phyloP scores from a whole-genome alignment of 176 grass and related monocot genomes.

The Rhipidocladum racemiflorum region DNA sequence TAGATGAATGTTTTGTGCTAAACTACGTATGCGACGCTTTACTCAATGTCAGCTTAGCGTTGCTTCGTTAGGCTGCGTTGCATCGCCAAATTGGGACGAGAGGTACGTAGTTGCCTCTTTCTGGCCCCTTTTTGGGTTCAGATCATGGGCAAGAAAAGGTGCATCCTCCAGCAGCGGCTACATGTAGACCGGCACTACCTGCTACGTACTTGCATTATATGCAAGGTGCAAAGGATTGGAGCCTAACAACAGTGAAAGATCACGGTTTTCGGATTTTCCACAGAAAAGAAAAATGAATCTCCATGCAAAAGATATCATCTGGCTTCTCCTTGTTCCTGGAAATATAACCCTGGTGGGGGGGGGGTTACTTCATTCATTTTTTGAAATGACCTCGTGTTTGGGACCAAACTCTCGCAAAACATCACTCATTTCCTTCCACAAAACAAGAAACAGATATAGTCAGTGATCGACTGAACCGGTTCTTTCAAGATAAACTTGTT shows the following conservation, averaged over 20 bases:
- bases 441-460: too few species aligned
- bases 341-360: too few species aligned
- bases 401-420: too few species aligned
- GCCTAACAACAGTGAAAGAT: not conserved
- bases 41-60: not conserved
- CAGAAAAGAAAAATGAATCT: not conserved
- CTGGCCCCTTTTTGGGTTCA: not conserved
- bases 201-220: not conserved
- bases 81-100: not conserved
- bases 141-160: not conserved
- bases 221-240: not conserved
- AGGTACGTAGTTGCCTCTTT: not conserved
- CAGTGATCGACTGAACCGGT: too few species aligned
- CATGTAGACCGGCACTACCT: conserved; percentile 1
- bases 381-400: too few species aligned
- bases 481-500: too few species aligned
- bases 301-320: not conserved
- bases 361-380: too few species aligned
- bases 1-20: not conserved
- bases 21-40: not conserved
- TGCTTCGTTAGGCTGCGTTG: too few species aligned
- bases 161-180: not conserved
- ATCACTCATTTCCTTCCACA: too few species aligned
- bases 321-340: too few species aligned
- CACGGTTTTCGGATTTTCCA: not conserved